phyloP scores from a whole-genome alignment of 139 green algal species.

The Tetradesmus lagerheimii region DNA sequence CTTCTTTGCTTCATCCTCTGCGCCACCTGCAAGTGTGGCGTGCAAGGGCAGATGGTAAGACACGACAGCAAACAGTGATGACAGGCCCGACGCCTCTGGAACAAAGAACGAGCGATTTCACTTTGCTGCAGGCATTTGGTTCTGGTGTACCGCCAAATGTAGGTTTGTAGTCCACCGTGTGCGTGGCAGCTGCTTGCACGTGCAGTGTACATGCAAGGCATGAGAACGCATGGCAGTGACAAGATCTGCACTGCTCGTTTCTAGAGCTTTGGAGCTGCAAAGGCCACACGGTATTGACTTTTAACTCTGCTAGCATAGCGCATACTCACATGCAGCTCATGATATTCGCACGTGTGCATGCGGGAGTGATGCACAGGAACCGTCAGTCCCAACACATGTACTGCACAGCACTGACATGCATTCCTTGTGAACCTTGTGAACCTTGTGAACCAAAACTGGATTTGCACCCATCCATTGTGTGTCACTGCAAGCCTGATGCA shows the following conservation, averaged over 20 bases:
- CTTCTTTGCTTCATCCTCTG: constrained; percentile 48
- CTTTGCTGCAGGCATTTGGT: too few relatives aligned
- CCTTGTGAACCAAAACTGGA: background rate
- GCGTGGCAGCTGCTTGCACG: constrained; percentile 7
- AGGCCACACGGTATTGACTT: background rate
- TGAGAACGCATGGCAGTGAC: too few relatives aligned
- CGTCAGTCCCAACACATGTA: background rate
- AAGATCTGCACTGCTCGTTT: background rate
- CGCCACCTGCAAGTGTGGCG: background rate
- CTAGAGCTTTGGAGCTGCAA: background rate
- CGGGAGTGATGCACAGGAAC: background rate
- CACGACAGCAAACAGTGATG: too few relatives aligned
- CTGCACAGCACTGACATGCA: background rate
- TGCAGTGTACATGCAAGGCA: background rate
- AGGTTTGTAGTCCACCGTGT: too few relatives aligned
- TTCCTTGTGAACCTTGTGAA: background rate
- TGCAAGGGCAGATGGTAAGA: background rate
- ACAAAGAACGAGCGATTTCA: too few relatives aligned
- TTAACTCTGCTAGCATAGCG: background rate
- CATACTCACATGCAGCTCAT: background rate
- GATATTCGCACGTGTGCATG: background rate
- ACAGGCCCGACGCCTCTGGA: too few relatives aligned
- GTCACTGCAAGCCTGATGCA: too few relatives aligned
- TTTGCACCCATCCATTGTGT: too few relatives aligned
- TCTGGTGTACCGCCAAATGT: too few relatives aligned